Evolutionary conservation across 208 protist genomes (phyloP), one percentile per base, ranked within the genome.

Genomic region (Trypanosoma conorhini): DNA sequence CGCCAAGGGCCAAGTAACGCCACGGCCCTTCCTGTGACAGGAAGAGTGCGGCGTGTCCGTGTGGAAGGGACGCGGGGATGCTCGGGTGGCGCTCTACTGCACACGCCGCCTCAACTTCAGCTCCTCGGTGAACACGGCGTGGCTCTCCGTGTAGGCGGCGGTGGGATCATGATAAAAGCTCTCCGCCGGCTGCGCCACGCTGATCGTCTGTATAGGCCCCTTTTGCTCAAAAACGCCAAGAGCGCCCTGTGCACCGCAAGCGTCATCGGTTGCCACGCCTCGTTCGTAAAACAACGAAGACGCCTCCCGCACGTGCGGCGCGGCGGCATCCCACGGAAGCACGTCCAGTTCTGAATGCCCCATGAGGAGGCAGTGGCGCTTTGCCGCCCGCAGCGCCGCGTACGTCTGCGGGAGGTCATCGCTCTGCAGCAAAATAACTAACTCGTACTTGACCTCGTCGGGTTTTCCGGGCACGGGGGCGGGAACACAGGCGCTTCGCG

Each of bases 61-160:
- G 12, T 54, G 22, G 4, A 60, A 35, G 54, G 17, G 70, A 7
- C 62, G 42, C 9, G 24, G 21, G 13, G 21, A 70, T 48, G 24
- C 21, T n/a, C 7, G 46, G 13, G 26, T 42, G 28, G 0, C 24
- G 22, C 33, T 4, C 52, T 63, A 67, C 64, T 33, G 50, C 30
- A 70, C 67, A 28, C 72, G 58, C 21, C 79, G 55, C 33, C 75
- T 83, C 30, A 92, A 33, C 69, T 90, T 93, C 40, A 92, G 56
- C 52, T 92, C 82, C 81, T 92, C 87, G 33, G 91, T 96, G 63
- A 91, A 96, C 42, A 96, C 82, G 0, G 87, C 85, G 63, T 94
- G 87, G 19, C 88, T 70, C 72, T 96, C 91, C 9, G 87, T 93
- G 82, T 94, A 96, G 30, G 79, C 75, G 31, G 90, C 86, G 10